Evolutionary conservation across 2,329 filamentous ascomycete species (phyloP), one percentile per base, ranked within the genome.

Genomic region (Diaporthe helianthi): DNA sequence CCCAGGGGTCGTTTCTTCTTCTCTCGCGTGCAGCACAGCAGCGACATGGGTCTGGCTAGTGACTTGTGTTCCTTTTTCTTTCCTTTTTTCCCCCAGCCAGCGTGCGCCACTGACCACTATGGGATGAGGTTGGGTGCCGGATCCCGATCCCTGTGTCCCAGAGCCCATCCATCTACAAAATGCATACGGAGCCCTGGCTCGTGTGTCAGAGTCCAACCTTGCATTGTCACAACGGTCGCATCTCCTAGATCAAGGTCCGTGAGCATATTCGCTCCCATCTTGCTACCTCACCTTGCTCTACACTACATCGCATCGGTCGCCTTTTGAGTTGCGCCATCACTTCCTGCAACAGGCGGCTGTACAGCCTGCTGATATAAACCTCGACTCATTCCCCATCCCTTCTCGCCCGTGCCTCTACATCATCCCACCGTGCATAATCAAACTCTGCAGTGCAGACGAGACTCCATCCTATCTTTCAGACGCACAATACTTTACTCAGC

Each of bases 91-190:
- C 54, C 46, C 41, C n/a, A n/a, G n/a, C n/a, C n/a, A n/a, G 44
- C n/a, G 33, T 65, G 51, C 69, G 69, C 69, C 69, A 68, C 69
- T 47, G 36, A 9, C 65, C 54, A 24, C 31, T 61, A 31, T 67
- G 54, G 46, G 54, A 19, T 38, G 54, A 44, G 64, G 53, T 67
- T 63, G 55, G 53, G 55, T 65, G 58, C 69, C 52, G 60, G 55
- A 36, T 49, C 64, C 63, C 68, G 68, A 61, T 65, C 53, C 49
- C 60, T 58, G 38, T 58, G 38, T 60, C 24, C 51, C 51, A 60
- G 65, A 49, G 66, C 41, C 52, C 63, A 67, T 52, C 55, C 64
- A n/a, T 54, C 63, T 65, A 65, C 58, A 65, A 31, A 49, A 64
- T 68, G 52, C 46, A 60, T 49, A 46, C 29, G 65, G 60, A 47